Percentiles rank a stretch among this genome's conserved stretches.
phyloP scores from a whole-genome alignment of 202 grass and related monocot genomes.

The Saccharum hybrid region DNA sequence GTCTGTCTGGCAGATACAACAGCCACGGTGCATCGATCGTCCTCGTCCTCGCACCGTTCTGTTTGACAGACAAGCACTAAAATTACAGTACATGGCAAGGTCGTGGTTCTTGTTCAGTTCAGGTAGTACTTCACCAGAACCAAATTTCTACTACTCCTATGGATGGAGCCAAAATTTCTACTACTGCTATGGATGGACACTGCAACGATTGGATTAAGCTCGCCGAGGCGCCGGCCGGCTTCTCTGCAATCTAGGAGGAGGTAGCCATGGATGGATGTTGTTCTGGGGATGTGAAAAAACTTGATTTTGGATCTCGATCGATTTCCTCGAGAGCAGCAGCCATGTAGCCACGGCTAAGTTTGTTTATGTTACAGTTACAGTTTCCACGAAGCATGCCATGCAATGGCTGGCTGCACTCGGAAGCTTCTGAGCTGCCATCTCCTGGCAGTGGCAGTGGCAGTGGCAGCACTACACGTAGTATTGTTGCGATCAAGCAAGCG shows the following conservation, averaged over 20 bases:
- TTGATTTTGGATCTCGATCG: constrained; percentile 51
- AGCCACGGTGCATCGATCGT: neutral
- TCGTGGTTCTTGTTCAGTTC: neutral
- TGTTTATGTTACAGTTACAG: constrained; percentile 32
- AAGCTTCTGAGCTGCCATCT: constrained; percentile 60
- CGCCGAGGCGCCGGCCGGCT: neutral
- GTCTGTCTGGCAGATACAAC: constrained; percentile 42
- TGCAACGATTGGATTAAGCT: constrained; percentile 2
- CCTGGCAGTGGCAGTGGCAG: constrained; percentile 31
- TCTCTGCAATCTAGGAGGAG: constrained; percentile 34
- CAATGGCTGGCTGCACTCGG: constrained; percentile 23
- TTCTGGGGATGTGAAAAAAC: constrained; percentile 26
- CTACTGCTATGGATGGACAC: neutral
- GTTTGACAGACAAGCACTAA: neutral
- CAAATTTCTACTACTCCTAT: neutral
- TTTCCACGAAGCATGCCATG: constrained; percentile 34
- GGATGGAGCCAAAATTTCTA: too few species aligned
- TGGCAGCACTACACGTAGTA: constrained; percentile 4
- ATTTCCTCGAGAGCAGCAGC: constrained; percentile 38
- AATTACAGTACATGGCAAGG: neutral
- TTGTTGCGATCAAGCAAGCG: constrained; percentile 50
- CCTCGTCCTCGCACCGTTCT: neutral
- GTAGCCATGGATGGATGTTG: constrained; percentile 51
- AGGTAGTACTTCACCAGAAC: neutral
- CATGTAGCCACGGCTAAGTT: constrained; percentile 15